Conservation (phyloP, 2,329 filamentous ascomycete species). For the Hymenoscyphus fructigenus region DNA sequence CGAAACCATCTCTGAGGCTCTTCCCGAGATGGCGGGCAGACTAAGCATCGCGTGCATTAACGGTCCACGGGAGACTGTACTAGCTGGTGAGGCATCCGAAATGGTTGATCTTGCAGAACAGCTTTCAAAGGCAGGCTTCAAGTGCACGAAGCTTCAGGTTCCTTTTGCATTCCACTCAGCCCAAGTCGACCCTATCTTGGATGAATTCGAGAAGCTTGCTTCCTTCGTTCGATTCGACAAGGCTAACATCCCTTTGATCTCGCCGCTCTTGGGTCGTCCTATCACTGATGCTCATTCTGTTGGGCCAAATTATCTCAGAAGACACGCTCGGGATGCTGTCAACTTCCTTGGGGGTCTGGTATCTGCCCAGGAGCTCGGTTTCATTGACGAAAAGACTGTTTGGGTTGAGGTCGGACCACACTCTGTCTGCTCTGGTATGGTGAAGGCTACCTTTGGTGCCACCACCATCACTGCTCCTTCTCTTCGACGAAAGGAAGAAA, state of each 20-base stretch:
- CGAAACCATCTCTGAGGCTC: conserved; percentile 43
- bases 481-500: conserved; percentile 59
- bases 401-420: conserved; percentile 75
- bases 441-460: conserved; percentile 59
- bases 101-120: conserved; percentile 51
- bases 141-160: conserved; percentile 61
- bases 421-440: conserved; percentile 66
- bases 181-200: conserved; percentile 63
- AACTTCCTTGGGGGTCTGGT: conserved; percentile 65
- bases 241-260: conserved; percentile 62
- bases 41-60: conserved; percentile 68
- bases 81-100: conserved; percentile 57
- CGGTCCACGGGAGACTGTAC: conserved; percentile 70
- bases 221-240: conserved; percentile 53
- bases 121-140: conserved; percentile 54
- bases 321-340: conserved; percentile 66
- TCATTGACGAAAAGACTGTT: conserved; percentile 59
- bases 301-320: conserved; percentile 60
- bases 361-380: conserved; percentile 55
- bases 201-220: conserved; percentile 56
- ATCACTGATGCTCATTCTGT: conserved; percentile 57
- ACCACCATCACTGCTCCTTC: conserved; percentile 56
- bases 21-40: conserved; percentile 51
- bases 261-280: conserved; percentile 62
- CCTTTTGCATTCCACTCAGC: conserved; percentile 67